Percentiles rank a stretch among this genome's conserved stretches.
These are phyloP conservation scores for Albugo candida DNA, from an alignment of 352 stramenopile species.

Conservation along the genomic window DNA sequence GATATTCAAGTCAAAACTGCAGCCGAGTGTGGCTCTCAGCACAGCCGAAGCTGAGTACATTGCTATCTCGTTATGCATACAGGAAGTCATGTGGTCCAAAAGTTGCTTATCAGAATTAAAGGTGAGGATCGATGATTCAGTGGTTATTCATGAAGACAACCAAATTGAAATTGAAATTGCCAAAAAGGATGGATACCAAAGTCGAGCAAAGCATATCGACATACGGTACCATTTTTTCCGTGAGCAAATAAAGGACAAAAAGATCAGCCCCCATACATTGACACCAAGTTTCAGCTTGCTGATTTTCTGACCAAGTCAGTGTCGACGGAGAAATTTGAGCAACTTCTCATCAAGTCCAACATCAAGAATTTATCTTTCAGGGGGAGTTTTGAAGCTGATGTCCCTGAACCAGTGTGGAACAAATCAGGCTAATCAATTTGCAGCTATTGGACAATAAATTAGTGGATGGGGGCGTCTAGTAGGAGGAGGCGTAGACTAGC, in stretches of 20 bases:
- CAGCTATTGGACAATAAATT: no score
- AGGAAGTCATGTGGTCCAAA: conserved; percentile 9
- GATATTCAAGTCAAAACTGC: conserved; percentile 5
- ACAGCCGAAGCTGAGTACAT: conserved; percentile 12
- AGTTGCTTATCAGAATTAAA: conserved; percentile 2
- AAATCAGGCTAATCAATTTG: no score
- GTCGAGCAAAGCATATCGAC: conserved; percentile 1
- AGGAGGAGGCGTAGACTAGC: no score
- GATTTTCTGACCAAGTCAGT: neutral
- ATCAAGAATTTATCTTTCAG: no score
- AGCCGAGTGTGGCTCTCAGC: conserved; percentile 11
- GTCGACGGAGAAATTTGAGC: neutral
- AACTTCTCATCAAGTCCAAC: neutral
- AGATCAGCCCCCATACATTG: neutral
- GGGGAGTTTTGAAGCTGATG: no score
- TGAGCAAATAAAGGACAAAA: neutral
- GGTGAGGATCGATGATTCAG: conserved; percentile 1
- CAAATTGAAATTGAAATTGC: neutral
- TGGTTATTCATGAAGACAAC: conserved; percentile 1
- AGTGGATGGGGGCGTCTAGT: no score
- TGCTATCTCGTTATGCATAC: conserved; percentile 6
- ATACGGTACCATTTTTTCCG: neutral
- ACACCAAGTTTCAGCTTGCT: neutral
- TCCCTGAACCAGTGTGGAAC: no score
- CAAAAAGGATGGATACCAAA: neutral